These are phyloP conservation scores for Boletus rubroflammeus DNA, from an alignment of 768 basidiomycete species.

Conservation along the genomic window DNA sequence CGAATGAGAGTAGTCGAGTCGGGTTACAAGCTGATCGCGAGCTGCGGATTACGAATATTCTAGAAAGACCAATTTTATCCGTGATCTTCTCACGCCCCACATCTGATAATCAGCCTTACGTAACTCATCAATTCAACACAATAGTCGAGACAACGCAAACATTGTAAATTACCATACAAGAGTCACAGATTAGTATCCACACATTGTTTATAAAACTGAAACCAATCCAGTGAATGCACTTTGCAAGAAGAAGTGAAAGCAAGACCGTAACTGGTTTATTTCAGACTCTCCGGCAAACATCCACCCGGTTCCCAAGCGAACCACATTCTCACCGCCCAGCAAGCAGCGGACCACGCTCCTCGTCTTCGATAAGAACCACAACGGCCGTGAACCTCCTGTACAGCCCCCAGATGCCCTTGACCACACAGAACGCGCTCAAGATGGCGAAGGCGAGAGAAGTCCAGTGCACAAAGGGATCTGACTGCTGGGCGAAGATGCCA, in stretches of 20 bases:
- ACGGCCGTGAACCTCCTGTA: conserved; percentile 42
- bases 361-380: conserved; percentile 69
- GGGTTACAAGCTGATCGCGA: not conserved
- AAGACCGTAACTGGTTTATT: not conserved
- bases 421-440: conserved; percentile 78
- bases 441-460: conserved; percentile 80
- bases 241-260: not conserved
- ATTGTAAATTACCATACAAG: conserved; percentile 6
- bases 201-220: not conserved
- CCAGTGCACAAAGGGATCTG: conserved; percentile 81
- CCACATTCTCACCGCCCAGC: conserved; percentile 27
- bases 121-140: not conserved
- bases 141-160: not conserved
- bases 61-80: conserved; percentile 21
- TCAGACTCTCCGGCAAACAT: not conserved
- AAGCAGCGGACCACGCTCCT: conserved; percentile 85
- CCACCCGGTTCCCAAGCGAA: not conserved
- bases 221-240: not conserved
- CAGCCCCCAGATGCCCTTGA: conserved; percentile 67
- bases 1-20: not conserved
- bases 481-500: conserved; percentile 84
- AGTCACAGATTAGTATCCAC: too few species aligned
- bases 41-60: conserved; percentile 25
- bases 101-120: conserved; percentile 3
- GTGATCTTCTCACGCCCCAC: conserved; percentile 12